These are phyloP conservation scores for Saitozyma sp. DNA, from an alignment of 768 basidiomycete genomes.

Conservation along the genomic window DNA sequence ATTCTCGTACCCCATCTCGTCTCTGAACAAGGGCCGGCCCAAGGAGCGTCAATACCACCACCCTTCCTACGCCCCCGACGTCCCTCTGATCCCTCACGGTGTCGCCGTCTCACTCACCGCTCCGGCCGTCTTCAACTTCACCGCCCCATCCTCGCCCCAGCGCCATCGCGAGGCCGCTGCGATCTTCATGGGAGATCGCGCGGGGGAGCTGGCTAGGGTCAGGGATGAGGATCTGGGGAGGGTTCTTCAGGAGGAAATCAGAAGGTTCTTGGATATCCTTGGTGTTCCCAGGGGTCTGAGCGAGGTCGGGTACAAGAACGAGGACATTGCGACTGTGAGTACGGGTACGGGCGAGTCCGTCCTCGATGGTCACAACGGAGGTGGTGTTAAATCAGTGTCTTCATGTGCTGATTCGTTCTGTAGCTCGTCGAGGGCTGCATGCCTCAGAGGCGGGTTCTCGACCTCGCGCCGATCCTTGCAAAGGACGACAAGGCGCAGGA, in stretches of 20 bases:
- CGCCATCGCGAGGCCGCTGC: constrained; percentile 86
- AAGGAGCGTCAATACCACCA: constrained; percentile 70
- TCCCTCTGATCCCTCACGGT: constrained; percentile 92
- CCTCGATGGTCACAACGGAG: not conserved
- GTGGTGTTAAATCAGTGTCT: not conserved
- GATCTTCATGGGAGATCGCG: constrained; percentile 61
- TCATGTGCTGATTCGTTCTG: constrained; percentile 58
- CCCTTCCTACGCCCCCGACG: constrained; percentile 78
- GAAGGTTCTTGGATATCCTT: constrained; percentile 39
- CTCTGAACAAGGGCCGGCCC: constrained; percentile 81
- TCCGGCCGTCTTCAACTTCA: constrained; percentile 81
- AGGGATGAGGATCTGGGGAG: constrained; percentile 74
- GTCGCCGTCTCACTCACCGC: constrained; percentile 58
- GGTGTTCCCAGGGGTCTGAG: constrained; percentile 45
- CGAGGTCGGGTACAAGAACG: constrained; percentile 31
- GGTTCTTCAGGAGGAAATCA: constrained; percentile 38
- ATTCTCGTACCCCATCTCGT: constrained; percentile 51
- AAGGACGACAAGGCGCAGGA: constrained; percentile 80
- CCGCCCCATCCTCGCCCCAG: constrained; percentile 86
- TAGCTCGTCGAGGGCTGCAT: constrained; percentile 85
- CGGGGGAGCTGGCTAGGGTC: constrained; percentile 65
- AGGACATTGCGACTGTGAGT: constrained; percentile 35
- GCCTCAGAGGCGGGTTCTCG: constrained; percentile 87
- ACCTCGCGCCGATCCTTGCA: constrained; percentile 87
- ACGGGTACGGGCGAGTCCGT: not conserved